Base-by-base conservation (phyloP, 371 early-diverging fungal genomes). In the Coelomomyces lativittatus region DNA sequence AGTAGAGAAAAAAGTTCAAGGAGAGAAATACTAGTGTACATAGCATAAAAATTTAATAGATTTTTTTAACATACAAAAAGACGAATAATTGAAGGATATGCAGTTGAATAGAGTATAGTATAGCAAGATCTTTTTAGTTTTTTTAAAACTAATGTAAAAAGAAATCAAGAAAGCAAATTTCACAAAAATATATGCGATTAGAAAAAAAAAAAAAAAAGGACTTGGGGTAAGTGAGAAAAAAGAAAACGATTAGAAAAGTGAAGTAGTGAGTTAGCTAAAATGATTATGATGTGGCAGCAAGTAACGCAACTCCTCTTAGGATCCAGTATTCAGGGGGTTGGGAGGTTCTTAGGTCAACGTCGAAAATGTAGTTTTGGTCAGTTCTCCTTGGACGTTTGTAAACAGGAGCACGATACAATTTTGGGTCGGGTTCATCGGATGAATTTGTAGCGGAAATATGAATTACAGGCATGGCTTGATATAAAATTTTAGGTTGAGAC, bases 271-370 rank as follows among this genome's bases (percentile, higher is more conserved):
- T 34, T n/a, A 19, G 15, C 19, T 15, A 15, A 19, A 34, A 17
- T 30, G 12, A 44, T 48, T 21, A 48, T 6, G 49, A 48, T 17
- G 49, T 48, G 12, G 49, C 23, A 0, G 55, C 66, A 31, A 71
- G 50, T 28, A 72, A 45, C 3, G 67, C 69, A 8, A 72, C 58
- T 2, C 66, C 74, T 12, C 74, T 39, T 55, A 73, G 43, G 47
- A 66, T 68, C 76, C 76, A 75, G 50, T 75, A 72, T 35, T 75
- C 72, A 14, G 76, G 70, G 31, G 37, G 53, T 56, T 59, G 60
- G 21, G 48, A 51, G 11, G 76, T 72, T 49, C 67, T 72, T 21
- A 75, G 53, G 17, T 75, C 72, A 23, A 75, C 51, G 36, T 66
- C 67, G 50, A 72, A 75, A 44, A 75, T 65, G 55, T 70, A 75